These are phyloP conservation scores for Wickerhamomyces canadensis DNA, from an alignment of 805 yeast species.

Conservation along the genomic window DNA sequence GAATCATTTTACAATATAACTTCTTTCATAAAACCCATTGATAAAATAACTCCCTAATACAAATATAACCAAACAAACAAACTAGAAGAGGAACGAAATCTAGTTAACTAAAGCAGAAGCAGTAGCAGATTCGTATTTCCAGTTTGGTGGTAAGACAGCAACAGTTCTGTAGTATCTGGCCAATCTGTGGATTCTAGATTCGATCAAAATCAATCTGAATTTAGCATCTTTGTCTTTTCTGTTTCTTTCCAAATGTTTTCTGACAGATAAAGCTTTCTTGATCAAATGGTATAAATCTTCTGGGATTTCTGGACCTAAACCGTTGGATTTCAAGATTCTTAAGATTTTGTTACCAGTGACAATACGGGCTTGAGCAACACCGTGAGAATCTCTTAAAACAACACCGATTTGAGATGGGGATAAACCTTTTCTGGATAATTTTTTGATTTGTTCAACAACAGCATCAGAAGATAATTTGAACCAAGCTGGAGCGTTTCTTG, in stretches of 20 bases:
- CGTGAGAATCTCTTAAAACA: slow-evolving; percentile 98
- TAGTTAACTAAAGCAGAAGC: slow-evolving; percentile 99
- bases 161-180: slow-evolving; percentile 99
- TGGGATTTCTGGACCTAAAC: slow-evolving; percentile 99
- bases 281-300: slow-evolving; percentile 99
- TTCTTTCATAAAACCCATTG: slow-evolving; percentile 6
- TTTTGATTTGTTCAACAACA: slow-evolving; percentile 96
- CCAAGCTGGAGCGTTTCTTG: slow-evolving; percentile 99
- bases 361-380: slow-evolving; percentile 96
- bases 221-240: slow-evolving; percentile 99
- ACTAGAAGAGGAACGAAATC: slow-evolving; percentile 27
- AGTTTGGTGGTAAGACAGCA: slow-evolving; percentile 98
- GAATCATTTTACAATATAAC: slow-evolving; percentile 6
- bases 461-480: slow-evolving; percentile 94
- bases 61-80: slow-evolving; percentile 28
- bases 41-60: slow-evolving; percentile 29
- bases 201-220: slow-evolving; percentile 99
- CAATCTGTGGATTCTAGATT: slow-evolving; percentile 99
- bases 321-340: slow-evolving; percentile 98
- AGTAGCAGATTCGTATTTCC: slow-evolving; percentile 99
- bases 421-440: slow-evolving; percentile 99
- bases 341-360: slow-evolving; percentile 99
- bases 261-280: slow-evolving; percentile 99
- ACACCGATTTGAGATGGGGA: slow-evolving; percentile 99
- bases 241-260: slow-evolving; percentile 99